Evolutionary conservation across 116 monocot species (phyloP).

Genomic region (Phalaenopsis hybrid): DNA sequence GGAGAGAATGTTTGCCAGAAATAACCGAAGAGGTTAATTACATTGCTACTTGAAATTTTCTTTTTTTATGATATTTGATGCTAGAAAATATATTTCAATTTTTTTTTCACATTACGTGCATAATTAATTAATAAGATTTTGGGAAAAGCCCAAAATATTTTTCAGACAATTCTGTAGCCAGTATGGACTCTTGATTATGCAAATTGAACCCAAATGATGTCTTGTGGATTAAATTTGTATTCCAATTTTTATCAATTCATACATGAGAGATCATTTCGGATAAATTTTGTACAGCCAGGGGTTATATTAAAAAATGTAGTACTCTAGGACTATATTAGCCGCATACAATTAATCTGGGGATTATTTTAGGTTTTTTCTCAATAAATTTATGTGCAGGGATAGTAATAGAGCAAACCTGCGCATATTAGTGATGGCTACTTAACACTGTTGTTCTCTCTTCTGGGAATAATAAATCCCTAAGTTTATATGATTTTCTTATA

Average conservation of each 20-base stretch:
- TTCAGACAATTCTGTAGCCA: neutral
- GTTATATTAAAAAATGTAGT: too few species aligned
- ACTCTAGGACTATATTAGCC: too few species aligned
- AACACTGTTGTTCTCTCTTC: neutral
- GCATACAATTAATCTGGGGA: too few species aligned
- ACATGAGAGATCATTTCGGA: too few species aligned
- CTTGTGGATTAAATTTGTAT: too few species aligned
- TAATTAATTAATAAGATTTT: neutral
- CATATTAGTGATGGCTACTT: neutral
- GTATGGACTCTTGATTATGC: too few species aligned
- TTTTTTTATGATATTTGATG: conserved; percentile 1
- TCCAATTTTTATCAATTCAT: too few species aligned
- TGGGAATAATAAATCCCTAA: neutral
- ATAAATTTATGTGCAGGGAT: neutral
- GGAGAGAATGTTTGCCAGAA: conserved; percentile 8
- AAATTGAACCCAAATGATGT: too few species aligned
- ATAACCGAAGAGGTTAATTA: conserved; percentile 20
- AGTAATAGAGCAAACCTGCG: neutral
- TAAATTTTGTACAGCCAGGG: too few species aligned
- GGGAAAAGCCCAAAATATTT: neutral
- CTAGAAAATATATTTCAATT: neutral
- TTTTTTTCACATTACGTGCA: neutral
- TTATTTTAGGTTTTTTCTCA: too few species aligned
- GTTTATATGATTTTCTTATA: neutral
- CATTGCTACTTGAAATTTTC: neutral